Evolutionary conservation across 192 early-diverging fungal species (phyloP), one percentile per base, ranked within the genome.

Genomic region (Kappamyces sp.): DNA sequence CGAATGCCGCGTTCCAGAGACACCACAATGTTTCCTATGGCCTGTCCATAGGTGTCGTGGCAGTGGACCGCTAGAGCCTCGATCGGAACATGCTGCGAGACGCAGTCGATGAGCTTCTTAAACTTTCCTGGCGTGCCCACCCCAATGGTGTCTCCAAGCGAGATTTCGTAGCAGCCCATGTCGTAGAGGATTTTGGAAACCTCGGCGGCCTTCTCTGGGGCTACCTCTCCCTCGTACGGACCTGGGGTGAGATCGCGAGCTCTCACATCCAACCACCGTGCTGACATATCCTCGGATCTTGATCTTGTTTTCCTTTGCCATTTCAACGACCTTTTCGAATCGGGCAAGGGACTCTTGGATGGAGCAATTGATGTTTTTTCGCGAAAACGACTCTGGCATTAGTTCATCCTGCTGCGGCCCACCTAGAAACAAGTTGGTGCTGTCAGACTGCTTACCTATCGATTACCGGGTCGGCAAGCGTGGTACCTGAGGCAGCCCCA

Each of bases 41-140:
- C 95, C 71, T 93, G 92, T 3, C 95, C 95, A 69, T 94, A 98
- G 5, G 95, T 98, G 68, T 98, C 95, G 57, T 98, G 95, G 64
- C 92, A 94, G 53, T 98, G 95, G 2, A 92, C 87, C 9, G 92
- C 93, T 43, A 96, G 70, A 40, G 78, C 74, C 37, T 89, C 78
- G 3, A 86, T 64, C 3, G 93, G 88, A 1, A 96, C 82, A 12
- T 77, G 77, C 55, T 79, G 66, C 2, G 78, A 61, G 3, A 93
- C 88, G 0, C 68, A 79, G 36, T 88, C 71, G 41, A 98, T 60
- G 82, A 95, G 78, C 3, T 59, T 76, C 2, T 52, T 63, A 70
- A 90, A 88, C 8, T 74, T 73, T 1, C 64, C 65, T 39, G 75
- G 74, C 40, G 69, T 78, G 8, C 71, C 93, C 40, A 93, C 87